Conservation (phyloP, 2,329 filamentous ascomycete genomes). For the Esteya vermicola region DNA sequence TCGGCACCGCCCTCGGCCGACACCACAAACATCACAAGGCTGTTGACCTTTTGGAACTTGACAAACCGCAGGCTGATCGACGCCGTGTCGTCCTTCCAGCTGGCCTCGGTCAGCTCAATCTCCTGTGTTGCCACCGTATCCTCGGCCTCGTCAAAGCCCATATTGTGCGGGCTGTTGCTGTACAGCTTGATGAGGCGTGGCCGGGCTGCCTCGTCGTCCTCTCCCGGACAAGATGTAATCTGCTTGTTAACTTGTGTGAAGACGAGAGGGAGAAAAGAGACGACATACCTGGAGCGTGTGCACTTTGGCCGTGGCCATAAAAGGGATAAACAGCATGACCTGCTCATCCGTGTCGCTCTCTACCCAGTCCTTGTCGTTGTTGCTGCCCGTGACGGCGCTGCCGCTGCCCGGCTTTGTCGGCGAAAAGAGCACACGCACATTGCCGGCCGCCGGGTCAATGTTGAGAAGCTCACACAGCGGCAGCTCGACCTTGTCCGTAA, state of each 20-base stretch:
- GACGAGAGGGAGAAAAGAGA: neutral
- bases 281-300: constrained; percentile 56
- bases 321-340: constrained; percentile 82
- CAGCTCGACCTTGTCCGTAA: constrained; percentile 69
- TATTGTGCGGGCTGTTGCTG: constrained; percentile 74
- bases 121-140: constrained; percentile 69
- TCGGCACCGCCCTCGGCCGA: constrained; percentile 74
- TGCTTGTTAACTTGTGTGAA: constrained; percentile 26
- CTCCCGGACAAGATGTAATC: constrained; percentile 68
- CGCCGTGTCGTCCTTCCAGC: constrained; percentile 76
- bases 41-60: constrained; percentile 92
- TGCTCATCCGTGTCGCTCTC: constrained; percentile 97
- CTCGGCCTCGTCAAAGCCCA: constrained; percentile 91
- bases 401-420: constrained; percentile 42
- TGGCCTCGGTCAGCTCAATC: constrained; percentile 56
- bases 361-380: constrained; percentile 65
- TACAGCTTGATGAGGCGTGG: constrained; percentile 77
- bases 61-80: constrained; percentile 71
- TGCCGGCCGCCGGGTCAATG: constrained; percentile 61
- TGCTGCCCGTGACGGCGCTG: constrained; percentile 24
- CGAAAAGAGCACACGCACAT: constrained; percentile 63
- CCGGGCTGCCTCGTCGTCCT: constrained; percentile 59
- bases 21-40: constrained; percentile 74
- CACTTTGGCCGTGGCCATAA: constrained; percentile 76
- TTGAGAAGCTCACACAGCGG: constrained; percentile 79